These are phyloP conservation scores for Dipodascus albidus DNA, from an alignment of 805 yeast species.

Conservation along the genomic window DNA sequence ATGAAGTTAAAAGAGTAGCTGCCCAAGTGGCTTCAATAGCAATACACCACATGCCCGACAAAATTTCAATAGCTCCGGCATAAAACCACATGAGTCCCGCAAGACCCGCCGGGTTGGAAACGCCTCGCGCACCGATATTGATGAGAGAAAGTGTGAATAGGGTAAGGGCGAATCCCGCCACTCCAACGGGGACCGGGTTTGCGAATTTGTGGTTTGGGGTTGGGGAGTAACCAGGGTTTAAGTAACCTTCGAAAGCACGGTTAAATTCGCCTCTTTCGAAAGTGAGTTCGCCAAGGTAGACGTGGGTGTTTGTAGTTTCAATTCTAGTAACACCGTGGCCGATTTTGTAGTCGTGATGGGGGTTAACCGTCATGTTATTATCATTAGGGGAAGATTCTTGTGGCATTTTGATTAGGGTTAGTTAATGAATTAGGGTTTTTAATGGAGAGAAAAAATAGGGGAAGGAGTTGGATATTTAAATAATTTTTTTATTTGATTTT, in stretches of 20 bases:
- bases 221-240: conserved; percentile 34
- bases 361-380: not conserved
- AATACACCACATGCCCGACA: conserved; percentile 61
- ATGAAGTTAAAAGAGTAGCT: conserved; percentile 34
- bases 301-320: conserved; percentile 2
- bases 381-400: not conserved
- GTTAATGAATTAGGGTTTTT: not conserved
- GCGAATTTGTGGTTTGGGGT: conserved; percentile 41
- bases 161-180: conserved; percentile 48
- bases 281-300: conserved; percentile 31
- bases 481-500: too few species aligned
- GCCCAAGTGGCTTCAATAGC: conserved; percentile 56
- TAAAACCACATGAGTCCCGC: conserved; percentile 54
- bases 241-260: conserved; percentile 52
- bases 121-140: conserved; percentile 48
- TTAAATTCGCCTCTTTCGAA: conserved; percentile 43
- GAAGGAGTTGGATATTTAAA: too few species aligned
- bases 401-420: not conserved
- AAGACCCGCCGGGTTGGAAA: conserved; percentile 39
- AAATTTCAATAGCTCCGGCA: conserved; percentile 49
- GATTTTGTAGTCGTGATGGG: not conserved
- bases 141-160: conserved; percentile 45
- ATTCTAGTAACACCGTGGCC: not conserved
- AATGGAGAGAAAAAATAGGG: too few species aligned
- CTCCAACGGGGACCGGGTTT: conserved; percentile 55